A percentile compares a stretch with the other conserved stretches of the same genome.
phyloP scores from a whole-genome alignment of 305 asterid species.

The Petunia hybrid region DNA sequence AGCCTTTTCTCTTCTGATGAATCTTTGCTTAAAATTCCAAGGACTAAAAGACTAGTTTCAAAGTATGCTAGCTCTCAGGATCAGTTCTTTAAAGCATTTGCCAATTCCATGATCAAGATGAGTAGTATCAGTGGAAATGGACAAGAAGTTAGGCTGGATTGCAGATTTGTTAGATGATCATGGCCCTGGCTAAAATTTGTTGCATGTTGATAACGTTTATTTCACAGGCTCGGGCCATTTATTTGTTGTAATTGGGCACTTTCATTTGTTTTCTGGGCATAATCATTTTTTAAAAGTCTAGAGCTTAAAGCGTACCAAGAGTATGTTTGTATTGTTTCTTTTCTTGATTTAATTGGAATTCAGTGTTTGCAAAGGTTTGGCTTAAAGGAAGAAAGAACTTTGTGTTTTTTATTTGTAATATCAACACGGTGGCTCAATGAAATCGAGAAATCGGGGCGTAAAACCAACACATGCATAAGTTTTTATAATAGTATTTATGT shows the following conservation, averaged over 20 bases:
- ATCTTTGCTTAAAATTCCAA: conserved; percentile 41
- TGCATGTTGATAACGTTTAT: not conserved
- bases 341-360: not conserved
- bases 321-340: not conserved
- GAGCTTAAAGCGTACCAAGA: not conserved
- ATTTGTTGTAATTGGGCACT: not conserved
- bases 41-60: conserved; percentile 42
- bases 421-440: no score
- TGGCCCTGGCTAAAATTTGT: not conserved
- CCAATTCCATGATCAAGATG: conserved; percentile 54
- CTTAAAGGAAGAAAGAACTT: not conserved
- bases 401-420: not conserved
- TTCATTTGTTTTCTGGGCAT: not conserved
- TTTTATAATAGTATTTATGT: no score
- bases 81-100: conserved; percentile 43
- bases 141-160: conserved; percentile 46
- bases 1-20: conserved; percentile 54
- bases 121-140: conserved; percentile 47
- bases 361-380: not conserved
- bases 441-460: no score
- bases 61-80: conserved; percentile 48
- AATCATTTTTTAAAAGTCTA: not conserved
- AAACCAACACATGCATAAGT: no score
- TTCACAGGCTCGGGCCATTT: not conserved
- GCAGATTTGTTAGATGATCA: conserved; percentile 40